Base-by-base conservation (phyloP, 1,284 basidiomycete genomes). In the Trichosporon faecale region DNA sequence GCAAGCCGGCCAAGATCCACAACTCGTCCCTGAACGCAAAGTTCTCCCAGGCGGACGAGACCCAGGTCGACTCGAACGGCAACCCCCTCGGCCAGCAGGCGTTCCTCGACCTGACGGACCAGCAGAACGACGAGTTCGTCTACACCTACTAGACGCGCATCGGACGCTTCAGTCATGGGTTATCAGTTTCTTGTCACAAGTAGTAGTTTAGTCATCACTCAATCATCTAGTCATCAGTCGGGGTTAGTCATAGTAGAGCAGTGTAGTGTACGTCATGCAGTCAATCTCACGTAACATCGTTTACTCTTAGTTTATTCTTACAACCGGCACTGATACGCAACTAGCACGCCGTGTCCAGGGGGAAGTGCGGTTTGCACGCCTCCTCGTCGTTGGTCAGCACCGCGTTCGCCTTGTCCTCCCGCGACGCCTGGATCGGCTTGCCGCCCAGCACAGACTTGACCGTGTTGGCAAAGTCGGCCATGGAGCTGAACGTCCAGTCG, bases 331-430 rank as follows among this genome's bases (percentile, higher is more conserved):
- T n/a, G n/a, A n/a, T n/a, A n/a, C n/a, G n/a, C n/a, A n/a, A 52
- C 6, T n/a, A 25, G 12, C 49, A 52, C 2, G 49, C 49, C 49
- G 29, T 18, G 16, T 8, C 18, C 4, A 61, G 16, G 14, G 14
- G 16, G 11, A 61, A 61, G 27, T 61, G 57, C 18, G 57, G 57
- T 29, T 61, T 61, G 57, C 57, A 31, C 16, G 18, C 18, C 57
- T 61, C 57, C 16, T 88, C 89, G 65, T 90, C 87, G 83, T 94
- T 94, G 81, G 90, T 85, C 83, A 95, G 92, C 63, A 92, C 92
- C 87, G 94, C 92, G 87, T 92, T 93, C 85, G 96, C 95, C 85
- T 97, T 96, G 85, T 98, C 95, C 73, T 89, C 88, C 82, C 97
- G 94, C 73, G 97, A 97, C 66, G 93, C 91, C 16, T 31, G 21